These are phyloP conservation scores for Beta lomatogona DNA, from an alignment of 179 eudicot genomes.

Conservation along the genomic window DNA sequence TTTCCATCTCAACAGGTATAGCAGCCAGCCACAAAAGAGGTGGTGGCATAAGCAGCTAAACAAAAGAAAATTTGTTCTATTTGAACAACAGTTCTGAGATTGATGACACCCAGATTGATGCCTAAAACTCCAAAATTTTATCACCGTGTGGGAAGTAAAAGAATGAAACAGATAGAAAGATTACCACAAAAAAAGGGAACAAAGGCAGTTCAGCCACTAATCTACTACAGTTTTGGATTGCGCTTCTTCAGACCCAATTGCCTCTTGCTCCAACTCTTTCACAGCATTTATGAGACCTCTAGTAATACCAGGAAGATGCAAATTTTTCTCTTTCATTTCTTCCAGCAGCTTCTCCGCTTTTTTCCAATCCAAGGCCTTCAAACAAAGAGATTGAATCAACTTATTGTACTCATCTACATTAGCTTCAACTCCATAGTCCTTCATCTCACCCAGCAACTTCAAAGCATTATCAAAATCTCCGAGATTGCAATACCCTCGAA, in stretches of 20 bases:
- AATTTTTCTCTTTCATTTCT: slow-evolving; percentile 66
- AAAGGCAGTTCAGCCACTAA: slow-evolving; percentile 17
- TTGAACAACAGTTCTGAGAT: neutral
- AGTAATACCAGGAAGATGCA: slow-evolving; percentile 67
- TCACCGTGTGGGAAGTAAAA: neutral
- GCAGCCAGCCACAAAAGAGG: neutral
- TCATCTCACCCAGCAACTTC: slow-evolving; percentile 67
- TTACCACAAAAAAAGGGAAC: slow-evolving; percentile 20
- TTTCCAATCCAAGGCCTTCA: slow-evolving; percentile 85
- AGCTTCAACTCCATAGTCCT: slow-evolving; percentile 62
- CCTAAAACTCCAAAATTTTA: slow-evolving; percentile 20
- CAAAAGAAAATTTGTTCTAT: neutral
- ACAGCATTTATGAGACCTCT: slow-evolving; percentile 70
- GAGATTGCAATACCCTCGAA: slow-evolving; percentile 90
- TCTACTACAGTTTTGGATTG: slow-evolving; percentile 7
- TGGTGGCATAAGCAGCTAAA: neutral
- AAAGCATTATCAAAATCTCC: slow-evolving; percentile 73
- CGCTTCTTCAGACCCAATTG: slow-evolving; percentile 27
- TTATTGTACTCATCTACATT: slow-evolving; percentile 80
- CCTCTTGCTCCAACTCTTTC: slow-evolving; percentile 71
- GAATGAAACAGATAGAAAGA: slow-evolving; percentile 23
- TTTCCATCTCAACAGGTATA: neutral
- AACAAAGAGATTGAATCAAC: slow-evolving; percentile 83
- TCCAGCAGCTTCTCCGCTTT: slow-evolving; percentile 68
- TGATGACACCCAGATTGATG: neutral